Percentiles rank a stretch among this genome's conserved stretches.
Evolutionary conservation across 2,329 filamentous ascomycete genomes (phyloP).

Genomic region (Macroventuria anomochaeta): DNA sequence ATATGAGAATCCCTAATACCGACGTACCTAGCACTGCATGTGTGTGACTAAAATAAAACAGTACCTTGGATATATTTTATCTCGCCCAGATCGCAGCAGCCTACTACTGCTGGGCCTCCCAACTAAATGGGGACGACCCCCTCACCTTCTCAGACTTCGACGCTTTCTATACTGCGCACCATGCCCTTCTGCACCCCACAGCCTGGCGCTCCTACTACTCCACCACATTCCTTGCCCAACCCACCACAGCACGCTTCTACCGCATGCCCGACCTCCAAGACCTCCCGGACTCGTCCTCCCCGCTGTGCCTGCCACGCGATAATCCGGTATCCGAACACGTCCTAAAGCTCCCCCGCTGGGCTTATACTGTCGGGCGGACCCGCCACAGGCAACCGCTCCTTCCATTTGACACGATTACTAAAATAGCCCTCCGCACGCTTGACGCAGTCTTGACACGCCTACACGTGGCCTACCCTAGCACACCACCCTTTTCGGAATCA

Average conservation of each 20-base stretch:
- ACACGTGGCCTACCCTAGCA: constrained; percentile 12
- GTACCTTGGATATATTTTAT: constrained; percentile 21
- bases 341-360: constrained; percentile 19
- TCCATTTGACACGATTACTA: constrained; percentile 17
- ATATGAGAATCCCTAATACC: constrained; percentile 8
- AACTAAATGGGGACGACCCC: constrained; percentile 12
- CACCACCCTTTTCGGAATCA: constrained; percentile 16
- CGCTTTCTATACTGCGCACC: constrained; percentile 17
- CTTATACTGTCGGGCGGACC: constrained; percentile 17
- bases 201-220: constrained; percentile 20
- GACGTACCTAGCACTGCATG: constrained; percentile 16
- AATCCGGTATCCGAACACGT: constrained; percentile 16
- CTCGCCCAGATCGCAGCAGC: constrained; percentile 17
- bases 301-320: constrained; percentile 13
- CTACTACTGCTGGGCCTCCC: constrained; percentile 14
- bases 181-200: constrained; percentile 15
- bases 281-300: constrained; percentile 17
- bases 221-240: constrained; percentile 19
- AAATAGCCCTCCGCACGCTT: constrained; percentile 19
- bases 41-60: constrained; percentile 16
- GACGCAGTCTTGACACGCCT: constrained; percentile 15
- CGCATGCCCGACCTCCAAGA: constrained; percentile 19
- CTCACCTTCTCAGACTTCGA: constrained; percentile 18
- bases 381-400: constrained; percentile 13
- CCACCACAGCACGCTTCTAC: constrained; percentile 19